phyloP scores from a whole-genome alignment of 2,329 filamentous ascomycete genomes.

The Colletotrichum sp. region DNA sequence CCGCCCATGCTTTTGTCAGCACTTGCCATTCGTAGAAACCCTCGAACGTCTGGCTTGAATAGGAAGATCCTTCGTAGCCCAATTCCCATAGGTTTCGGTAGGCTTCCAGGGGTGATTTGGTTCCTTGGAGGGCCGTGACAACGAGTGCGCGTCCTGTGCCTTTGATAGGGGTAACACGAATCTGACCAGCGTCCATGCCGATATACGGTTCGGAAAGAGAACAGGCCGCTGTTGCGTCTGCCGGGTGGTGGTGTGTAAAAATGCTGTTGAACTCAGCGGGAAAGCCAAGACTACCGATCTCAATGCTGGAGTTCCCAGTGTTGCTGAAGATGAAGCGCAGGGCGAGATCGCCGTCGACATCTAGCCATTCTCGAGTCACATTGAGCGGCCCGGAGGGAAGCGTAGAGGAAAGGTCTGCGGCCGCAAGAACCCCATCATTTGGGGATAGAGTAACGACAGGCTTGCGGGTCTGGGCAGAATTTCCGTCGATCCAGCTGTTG shows the following conservation, averaged over 20 bases:
- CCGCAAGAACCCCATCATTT: constrained; percentile 33
- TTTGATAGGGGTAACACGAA: constrained; percentile 54
- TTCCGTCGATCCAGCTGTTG: constrained; percentile 48
- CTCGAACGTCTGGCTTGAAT: constrained; percentile 62
- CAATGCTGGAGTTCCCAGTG: constrained; percentile 40
- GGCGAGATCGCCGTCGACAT: constrained; percentile 51
- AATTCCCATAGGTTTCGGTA: constrained; percentile 57
- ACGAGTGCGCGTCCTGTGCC: constrained; percentile 59
- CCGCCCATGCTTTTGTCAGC: constrained; percentile 57
- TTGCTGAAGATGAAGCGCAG: constrained; percentile 59
- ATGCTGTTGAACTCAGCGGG: constrained; percentile 68
- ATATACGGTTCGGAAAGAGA: constrained; percentile 65
- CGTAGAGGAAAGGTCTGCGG: constrained; percentile 45
- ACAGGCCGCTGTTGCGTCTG: constrained; percentile 54
- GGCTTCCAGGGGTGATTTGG: constrained; percentile 26
- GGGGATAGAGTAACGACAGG: constrained; percentile 34
- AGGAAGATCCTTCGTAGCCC: constrained; percentile 49
- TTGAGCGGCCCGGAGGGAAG: constrained; percentile 44
- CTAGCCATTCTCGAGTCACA: constrained; percentile 57
- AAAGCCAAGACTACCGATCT: constrained; percentile 63
- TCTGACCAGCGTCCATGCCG: constrained; percentile 61
- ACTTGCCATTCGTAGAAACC: constrained; percentile 67
- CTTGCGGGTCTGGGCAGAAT: constrained; percentile 48
- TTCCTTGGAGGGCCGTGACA: constrained; percentile 53
- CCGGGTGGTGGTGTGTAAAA: constrained; percentile 55